Conservation (phyloP, 2,329 filamentous ascomycete genomes). For the Fusarium sublunatum region DNA sequence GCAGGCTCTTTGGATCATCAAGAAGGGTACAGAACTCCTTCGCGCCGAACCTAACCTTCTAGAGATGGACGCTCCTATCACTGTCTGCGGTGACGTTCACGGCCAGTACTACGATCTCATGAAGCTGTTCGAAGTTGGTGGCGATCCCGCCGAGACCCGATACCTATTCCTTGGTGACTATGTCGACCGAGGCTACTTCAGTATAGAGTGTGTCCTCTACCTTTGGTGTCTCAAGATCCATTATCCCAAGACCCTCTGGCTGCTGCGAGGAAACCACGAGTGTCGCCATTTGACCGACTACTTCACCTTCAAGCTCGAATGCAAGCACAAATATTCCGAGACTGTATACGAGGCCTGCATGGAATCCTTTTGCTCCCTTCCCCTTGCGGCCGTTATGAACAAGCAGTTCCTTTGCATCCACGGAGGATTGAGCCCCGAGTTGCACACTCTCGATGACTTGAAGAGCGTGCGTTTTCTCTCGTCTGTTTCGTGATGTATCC, state of each 20-base stretch:
- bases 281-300: conserved; percentile 99
- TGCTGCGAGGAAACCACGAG: conserved; percentile 97
- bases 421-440: conserved; percentile 92
- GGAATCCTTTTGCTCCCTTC: conserved; percentile 95
- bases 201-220: conserved; percentile 98
- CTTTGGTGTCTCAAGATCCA: conserved; percentile 99
- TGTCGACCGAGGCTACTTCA: conserved; percentile 98
- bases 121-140: conserved; percentile 99
- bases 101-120: conserved; percentile 99
- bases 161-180: conserved; percentile 99
- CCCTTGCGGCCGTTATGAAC: conserved; percentile 98
- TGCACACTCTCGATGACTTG: conserved; percentile 94
- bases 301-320: conserved; percentile 99
- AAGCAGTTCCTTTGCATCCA: conserved; percentile 99
- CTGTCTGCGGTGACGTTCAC: conserved; percentile 97
- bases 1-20: conserved; percentile 95
- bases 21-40: conserved; percentile 86
- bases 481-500: neutral
- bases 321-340: conserved; percentile 99
- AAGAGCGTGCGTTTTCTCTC: conserved; percentile 73
- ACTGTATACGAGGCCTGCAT: conserved; percentile 96
- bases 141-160: conserved; percentile 93
- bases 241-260: conserved; percentile 97
- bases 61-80: conserved; percentile 99
- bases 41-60: conserved; percentile 92